Conservation (phyloP, 2,329 filamentous ascomycete species). For the Colletotrichum cordylinicola region DNA sequence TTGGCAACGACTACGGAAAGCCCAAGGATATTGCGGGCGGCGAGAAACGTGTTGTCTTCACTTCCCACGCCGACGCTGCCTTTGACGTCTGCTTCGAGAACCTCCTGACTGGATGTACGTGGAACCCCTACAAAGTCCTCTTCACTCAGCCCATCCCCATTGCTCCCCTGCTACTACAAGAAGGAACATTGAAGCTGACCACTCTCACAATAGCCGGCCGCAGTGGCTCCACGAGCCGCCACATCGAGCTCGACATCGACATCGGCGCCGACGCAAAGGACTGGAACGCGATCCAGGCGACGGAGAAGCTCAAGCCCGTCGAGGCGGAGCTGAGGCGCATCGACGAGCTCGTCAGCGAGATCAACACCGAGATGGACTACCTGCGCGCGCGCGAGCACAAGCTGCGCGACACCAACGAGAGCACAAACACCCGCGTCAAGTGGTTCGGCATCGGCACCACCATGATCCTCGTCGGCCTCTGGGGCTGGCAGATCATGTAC, state of each 20-base stretch:
- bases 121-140: not conserved
- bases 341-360: slow-evolving; percentile 87
- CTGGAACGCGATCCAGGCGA: slow-evolving; percentile 95
- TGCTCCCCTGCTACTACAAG: not conserved
- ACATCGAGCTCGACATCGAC: slow-evolving; percentile 92
- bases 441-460: slow-evolving; percentile 97
- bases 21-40: slow-evolving; percentile 92
- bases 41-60: slow-evolving; percentile 93
- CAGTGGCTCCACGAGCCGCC: slow-evolving; percentile 62
- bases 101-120: slow-evolving; percentile 72
- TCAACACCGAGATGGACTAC: slow-evolving; percentile 96
- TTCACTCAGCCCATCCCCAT: not conserved
- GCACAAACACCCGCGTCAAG: slow-evolving; percentile 97
- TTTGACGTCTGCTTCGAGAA: slow-evolving; percentile 99
- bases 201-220: slow-evolving; percentile 34
- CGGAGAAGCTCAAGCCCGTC: slow-evolving; percentile 96
- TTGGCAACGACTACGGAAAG: slow-evolving; percentile 94
- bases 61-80: slow-evolving; percentile 86
- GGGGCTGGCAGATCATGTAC: slow-evolving; percentile 98
- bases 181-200: slow-evolving; percentile 20
- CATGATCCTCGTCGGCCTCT: slow-evolving; percentile 85
- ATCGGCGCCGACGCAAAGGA: slow-evolving; percentile 97
- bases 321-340: slow-evolving; percentile 93
- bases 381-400: slow-evolving; percentile 89
- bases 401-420: slow-evolving; percentile 98